Conservation (phyloP, 495 filamentous ascomycete genomes). For the Penicillium lividum region DNA sequence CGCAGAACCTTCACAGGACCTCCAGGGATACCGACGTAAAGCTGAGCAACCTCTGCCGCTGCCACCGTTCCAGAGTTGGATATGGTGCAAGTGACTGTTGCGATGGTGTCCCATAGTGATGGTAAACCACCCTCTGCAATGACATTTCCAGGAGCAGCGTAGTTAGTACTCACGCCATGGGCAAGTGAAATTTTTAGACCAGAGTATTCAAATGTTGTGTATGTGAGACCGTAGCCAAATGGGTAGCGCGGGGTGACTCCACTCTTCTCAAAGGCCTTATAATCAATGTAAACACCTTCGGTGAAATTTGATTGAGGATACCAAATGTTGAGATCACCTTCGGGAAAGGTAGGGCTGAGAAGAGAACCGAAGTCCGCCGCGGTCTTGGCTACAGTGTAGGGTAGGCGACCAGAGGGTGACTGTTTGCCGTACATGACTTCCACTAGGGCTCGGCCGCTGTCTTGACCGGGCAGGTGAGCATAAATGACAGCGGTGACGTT, state of each 20-base stretch:
- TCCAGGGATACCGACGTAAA: constrained; percentile 49
- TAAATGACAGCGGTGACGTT: constrained; percentile 68
- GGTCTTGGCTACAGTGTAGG: constrained; percentile 76
- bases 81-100: constrained; percentile 48
- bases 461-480: constrained; percentile 73
- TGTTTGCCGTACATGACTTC: constrained; percentile 71
- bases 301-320: constrained; percentile 65
- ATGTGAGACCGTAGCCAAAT: constrained; percentile 81
- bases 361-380: constrained; percentile 62
- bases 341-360: constrained; percentile 52
- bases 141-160: constrained; percentile 5
- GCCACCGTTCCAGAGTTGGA: constrained; percentile 53
- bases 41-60: constrained; percentile 60
- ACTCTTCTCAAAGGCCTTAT: constrained; percentile 71
- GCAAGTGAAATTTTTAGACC: constrained; percentile 32
- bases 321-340: constrained; percentile 47
- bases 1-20: constrained; percentile 60
- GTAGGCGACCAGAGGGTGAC: constrained; percentile 70
- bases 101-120: constrained; percentile 59
- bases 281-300: constrained; percentile 77
- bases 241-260: constrained; percentile 64
- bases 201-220: constrained; percentile 71
- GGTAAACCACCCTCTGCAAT: constrained; percentile 58
- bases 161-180: constrained; percentile 9
- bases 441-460: constrained; percentile 68